phyloP scores from a whole-genome alignment of 768 basidiomycete genomes.

The Rhizopogon vulgaris region DNA sequence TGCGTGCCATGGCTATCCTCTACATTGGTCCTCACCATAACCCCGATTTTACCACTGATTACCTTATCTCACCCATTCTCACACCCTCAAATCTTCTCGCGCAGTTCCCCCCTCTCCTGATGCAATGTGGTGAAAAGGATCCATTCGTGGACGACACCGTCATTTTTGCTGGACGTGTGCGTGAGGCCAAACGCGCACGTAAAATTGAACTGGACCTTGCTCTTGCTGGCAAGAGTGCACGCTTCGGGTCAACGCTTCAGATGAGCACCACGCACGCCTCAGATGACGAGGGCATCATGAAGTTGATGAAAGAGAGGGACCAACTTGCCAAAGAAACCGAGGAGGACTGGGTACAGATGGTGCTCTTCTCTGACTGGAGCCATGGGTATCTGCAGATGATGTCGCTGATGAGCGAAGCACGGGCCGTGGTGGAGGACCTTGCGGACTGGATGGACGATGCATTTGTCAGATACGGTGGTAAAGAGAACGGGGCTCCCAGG shows the following conservation, averaged over 20 bases:
- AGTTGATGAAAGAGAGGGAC: constrained; percentile 54
- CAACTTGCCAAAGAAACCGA: constrained; percentile 66
- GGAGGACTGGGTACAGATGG: constrained; percentile 92
- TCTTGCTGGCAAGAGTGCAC: constrained; percentile 54
- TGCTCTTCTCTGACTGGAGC: constrained; percentile 93
- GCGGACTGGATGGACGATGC: constrained; percentile 89
- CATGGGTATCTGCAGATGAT: constrained; percentile 98
- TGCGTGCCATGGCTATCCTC: constrained; percentile 98
- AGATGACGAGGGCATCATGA: constrained; percentile 26
- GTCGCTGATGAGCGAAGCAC: constrained; percentile 75
- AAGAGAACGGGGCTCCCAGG: constrained; percentile 18
- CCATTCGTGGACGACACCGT: constrained; percentile 98
- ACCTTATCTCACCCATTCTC: constrained; percentile 92
- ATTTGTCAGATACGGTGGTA: constrained; percentile 39
- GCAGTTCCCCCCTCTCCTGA: constrained; percentile 87
- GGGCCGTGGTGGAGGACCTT: constrained; percentile 70
- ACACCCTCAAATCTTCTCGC: constrained; percentile 79
- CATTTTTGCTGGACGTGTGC: constrained; percentile 90
- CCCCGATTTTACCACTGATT: constrained; percentile 93
- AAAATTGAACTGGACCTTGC: constrained; percentile 65
- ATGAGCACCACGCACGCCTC: constrained; percentile 44
- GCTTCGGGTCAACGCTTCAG: constrained; percentile 55
- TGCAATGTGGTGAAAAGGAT: constrained; percentile 94
- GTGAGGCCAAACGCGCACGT: constrained; percentile 87
- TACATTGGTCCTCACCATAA: constrained; percentile 92